Evolutionary conservation across 805 yeast species (phyloP), one percentile per base, ranked within the genome.

Genomic region (Candida takata): DNA sequence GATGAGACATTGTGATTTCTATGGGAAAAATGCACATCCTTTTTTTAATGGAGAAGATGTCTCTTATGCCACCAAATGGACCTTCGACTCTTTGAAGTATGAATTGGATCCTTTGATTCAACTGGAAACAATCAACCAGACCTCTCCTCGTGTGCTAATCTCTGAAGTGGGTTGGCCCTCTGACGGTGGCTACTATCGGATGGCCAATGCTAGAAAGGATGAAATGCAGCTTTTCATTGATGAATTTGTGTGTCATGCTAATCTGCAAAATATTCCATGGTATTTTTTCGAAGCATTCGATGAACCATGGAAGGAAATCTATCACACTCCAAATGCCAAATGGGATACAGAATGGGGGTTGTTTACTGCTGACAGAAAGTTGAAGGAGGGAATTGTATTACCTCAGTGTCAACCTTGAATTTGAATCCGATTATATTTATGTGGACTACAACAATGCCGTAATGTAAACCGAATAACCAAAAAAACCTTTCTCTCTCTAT

Each of bases 331-430:
- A 1, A 64, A 62, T 3, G 62, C 65, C 21, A 57, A 55, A 36
- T 78, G 85, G 85, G 86, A 79, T 47, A 68, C 83, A 1, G 74
- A 78, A 44, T 80, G 86, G 86, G 88, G 86, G 0, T 40, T 80
- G 8, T 77, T 80, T 47, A 62, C 68, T 1, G 45, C 51, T 6
- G 68, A 74, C 35, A 55, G 84, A 34, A 53, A 59, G 27, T 43
- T 72, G 41, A 77, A 76, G 44, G 50, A 56, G 5, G 64, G 61
- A 7, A 51, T 72, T 6, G 38, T 35, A 4, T 54, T 73, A n/a
- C 77, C 78, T 8, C 27, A 28, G 27, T 43, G 47, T 19, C 14
- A 17, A 23, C 9, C 29, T n/a, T 28, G 26, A 24, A 28, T 6
- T 17, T 6, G 23, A 8, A 8, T 28, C 11, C n/a, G 5, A 21